phyloP scores from a whole-genome alignment of 2,329 filamentous ascomycete genomes.

The Gliomastix tumulicola region DNA sequence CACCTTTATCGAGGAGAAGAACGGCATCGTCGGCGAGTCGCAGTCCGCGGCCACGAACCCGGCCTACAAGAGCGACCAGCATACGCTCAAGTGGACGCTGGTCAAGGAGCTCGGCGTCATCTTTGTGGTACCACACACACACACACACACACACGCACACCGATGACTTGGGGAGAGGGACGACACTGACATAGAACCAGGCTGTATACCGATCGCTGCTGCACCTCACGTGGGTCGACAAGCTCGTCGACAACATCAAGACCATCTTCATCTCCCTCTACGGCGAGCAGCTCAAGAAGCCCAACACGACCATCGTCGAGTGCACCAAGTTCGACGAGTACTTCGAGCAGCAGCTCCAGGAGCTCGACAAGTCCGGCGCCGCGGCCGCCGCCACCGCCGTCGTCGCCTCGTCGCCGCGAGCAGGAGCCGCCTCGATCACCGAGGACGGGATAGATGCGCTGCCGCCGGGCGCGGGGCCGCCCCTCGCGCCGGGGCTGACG shows the following conservation, averaged over 20 bases:
- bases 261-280: constrained; percentile 90
- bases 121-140: constrained; percentile 63
- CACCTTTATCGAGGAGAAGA: constrained; percentile 95
- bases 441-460: neutral
- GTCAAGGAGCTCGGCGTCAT: constrained; percentile 91
- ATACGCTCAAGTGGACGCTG: constrained; percentile 89
- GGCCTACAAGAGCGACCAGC: constrained; percentile 83
- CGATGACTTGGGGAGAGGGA: too few species aligned
- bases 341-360: constrained; percentile 86
- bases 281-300: constrained; percentile 75
- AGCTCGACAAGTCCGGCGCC: constrained; percentile 58
- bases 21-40: constrained; percentile 53
- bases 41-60: constrained; percentile 57
- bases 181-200: too few species aligned
- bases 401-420: too few species aligned
- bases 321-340: constrained; percentile 82
- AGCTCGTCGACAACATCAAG: constrained; percentile 89
- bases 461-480: neutral
- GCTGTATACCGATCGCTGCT: constrained; percentile 95
- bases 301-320: constrained; percentile 69
- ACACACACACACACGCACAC: neutral
- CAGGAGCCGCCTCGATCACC: constrained; percentile 1
- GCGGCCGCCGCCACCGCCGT: constrained; percentile 15
- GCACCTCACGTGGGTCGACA: constrained; percentile 94
- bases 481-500: constrained; percentile 26